A percentile compares a stretch with the other conserved stretches of the same genome.
These are phyloP conservation scores for Teunomyces kruisii DNA, from an alignment of 805 yeast genomes.

Conservation along the genomic window DNA sequence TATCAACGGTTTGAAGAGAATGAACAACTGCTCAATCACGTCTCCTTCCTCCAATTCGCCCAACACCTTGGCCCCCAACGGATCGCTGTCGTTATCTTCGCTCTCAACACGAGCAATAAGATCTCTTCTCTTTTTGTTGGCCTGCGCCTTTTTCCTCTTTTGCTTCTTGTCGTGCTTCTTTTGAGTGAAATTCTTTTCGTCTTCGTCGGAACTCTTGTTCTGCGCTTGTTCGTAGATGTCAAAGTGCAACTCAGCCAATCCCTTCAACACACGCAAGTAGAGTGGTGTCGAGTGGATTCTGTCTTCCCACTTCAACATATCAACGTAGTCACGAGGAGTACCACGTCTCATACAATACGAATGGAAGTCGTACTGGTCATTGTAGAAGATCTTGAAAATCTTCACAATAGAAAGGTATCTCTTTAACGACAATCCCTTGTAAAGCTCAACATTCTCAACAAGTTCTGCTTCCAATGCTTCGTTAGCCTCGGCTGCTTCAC, in stretches of 20 bases:
- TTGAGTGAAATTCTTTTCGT: slow-evolving; percentile 15
- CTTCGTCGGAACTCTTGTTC: slow-evolving; percentile 19
- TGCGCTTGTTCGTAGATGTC: slow-evolving; percentile 32
- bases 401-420: slow-evolving; percentile 67
- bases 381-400: slow-evolving; percentile 66
- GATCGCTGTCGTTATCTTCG: slow-evolving; percentile 54
- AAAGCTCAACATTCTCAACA: slow-evolving; percentile 45
- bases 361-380: slow-evolving; percentile 94
- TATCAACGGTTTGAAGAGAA: slow-evolving; percentile 39
- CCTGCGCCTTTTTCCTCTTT: slow-evolving; percentile 54
- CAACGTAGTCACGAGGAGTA: slow-evolving; percentile 79
- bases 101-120: slow-evolving; percentile 48
- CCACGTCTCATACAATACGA: slow-evolving; percentile 89
- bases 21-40: slow-evolving; percentile 46
- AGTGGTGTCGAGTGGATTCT: slow-evolving; percentile 65
- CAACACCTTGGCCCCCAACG: slow-evolving; percentile 52
- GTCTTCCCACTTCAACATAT: slow-evolving; percentile 83
- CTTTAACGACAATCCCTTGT: slow-evolving; percentile 74
- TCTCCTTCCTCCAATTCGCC: slow-evolving; percentile 28
- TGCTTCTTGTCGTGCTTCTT: slow-evolving; percentile 40
- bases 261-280: slow-evolving; percentile 66
- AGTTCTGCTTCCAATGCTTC: slow-evolving; percentile 26
- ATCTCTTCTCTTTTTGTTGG: slow-evolving; percentile 52
- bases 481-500: slow-evolving; percentile 28
- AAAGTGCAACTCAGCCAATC: slow-evolving; percentile 59